These are phyloP conservation scores for Botryosphaeria dothidea DNA, from an alignment of 2,329 filamentous ascomycete genomes.

Conservation along the genomic window DNA sequence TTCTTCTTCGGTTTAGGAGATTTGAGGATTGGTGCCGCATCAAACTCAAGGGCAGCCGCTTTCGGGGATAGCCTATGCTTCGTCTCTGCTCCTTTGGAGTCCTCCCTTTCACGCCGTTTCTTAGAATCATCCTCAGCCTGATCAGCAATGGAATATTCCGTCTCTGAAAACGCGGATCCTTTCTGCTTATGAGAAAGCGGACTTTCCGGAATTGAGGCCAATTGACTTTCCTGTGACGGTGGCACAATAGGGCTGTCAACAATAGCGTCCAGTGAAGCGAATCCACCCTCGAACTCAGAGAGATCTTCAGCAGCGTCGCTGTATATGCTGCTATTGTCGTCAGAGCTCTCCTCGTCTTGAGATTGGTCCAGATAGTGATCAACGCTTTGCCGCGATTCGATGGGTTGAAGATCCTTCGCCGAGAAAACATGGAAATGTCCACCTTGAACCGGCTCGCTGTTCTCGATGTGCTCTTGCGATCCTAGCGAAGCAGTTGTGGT, in stretches of 20 bases:
- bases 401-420: neutral
- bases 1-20: constrained; percentile 41
- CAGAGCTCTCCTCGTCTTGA: constrained; percentile 30
- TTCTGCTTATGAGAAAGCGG: constrained; percentile 38
- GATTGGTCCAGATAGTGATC: neutral
- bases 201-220: constrained; percentile 9
- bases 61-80: constrained; percentile 21
- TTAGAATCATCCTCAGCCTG: neutral
- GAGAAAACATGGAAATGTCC: constrained; percentile 1
- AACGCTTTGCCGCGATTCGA: neutral
- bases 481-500: neutral
- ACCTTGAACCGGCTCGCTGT: neutral
- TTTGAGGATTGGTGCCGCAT: constrained; percentile 1
- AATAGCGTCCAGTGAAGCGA: constrained; percentile 72
- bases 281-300: constrained; percentile 66
- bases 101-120: neutral
- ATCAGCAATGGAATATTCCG: neutral
- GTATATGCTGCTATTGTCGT: constrained; percentile 59
- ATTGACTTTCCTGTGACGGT: neutral
- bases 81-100: neutral
- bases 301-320: constrained; percentile 77
- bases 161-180: constrained; percentile 53
- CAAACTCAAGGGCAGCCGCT: neutral
- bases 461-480: neutral
- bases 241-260: constrained; percentile 57